phyloP scores from a whole-genome alignment of 2,329 filamentous ascomycete genomes.

The Clonostachys chloroleuca region DNA sequence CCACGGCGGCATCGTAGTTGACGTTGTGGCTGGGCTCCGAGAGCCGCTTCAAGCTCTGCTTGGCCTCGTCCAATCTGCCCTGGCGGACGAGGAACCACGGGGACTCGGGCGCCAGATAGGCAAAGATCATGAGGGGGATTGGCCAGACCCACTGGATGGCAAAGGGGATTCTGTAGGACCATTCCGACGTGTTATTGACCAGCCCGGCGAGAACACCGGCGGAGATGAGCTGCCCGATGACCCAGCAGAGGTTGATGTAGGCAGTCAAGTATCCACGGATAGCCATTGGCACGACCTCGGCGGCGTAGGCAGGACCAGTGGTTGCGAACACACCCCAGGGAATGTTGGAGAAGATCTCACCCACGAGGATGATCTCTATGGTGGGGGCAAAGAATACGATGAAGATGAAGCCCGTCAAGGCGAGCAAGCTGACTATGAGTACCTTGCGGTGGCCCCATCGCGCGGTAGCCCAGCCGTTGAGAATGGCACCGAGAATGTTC shows the following conservation, averaged over 20 bases:
- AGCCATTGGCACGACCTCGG: conserved; percentile 34
- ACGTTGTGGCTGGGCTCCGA: conserved; percentile 21
- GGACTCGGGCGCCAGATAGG: conserved; percentile 26
- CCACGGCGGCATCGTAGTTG: conserved; percentile 27
- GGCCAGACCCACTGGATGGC: conserved; percentile 34
- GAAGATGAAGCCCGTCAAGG: conserved; percentile 38
- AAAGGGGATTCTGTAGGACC: conserved; percentile 34
- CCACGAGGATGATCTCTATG: conserved; percentile 34
- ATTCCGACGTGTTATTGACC: conserved; percentile 20
- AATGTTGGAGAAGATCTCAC: conserved; percentile 30
- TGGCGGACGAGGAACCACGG: conserved; percentile 28
- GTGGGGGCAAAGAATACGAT: conserved; percentile 42
- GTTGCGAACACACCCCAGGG: conserved; percentile 42
- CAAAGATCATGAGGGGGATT: conserved; percentile 20
- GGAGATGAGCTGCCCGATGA: conserved; percentile 34
- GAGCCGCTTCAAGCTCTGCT: conserved; percentile 20
- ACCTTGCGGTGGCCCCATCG: conserved; percentile 37
- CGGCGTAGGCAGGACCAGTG: conserved; percentile 33
- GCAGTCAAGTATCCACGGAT: conserved; percentile 35
- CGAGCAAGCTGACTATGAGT: conserved; percentile 33
- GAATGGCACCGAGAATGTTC: conserved; percentile 30
- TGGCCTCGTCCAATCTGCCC: conserved; percentile 21
- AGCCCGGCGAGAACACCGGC: conserved; percentile 32
- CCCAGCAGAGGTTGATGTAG: conserved; percentile 39
- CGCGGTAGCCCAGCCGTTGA: conserved; percentile 35